phyloP scores from a whole-genome alignment of 257 asterid species.

The Nicotiana undulata region DNA sequence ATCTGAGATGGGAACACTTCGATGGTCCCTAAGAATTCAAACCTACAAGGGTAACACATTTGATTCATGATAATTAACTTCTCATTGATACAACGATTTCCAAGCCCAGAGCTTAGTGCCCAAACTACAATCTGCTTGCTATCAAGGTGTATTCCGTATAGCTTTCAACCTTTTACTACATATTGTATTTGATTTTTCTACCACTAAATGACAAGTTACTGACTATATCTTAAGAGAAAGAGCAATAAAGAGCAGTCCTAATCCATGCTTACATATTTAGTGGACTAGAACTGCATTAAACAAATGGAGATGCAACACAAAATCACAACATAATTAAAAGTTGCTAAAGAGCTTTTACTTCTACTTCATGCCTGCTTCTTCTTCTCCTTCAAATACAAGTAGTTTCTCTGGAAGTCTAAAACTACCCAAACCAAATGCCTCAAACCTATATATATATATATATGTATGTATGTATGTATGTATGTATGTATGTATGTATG shows the following conservation, averaged over 20 bases:
- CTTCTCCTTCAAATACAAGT: constrained; percentile 36
- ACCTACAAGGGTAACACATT: not conserved
- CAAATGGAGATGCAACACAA: not conserved
- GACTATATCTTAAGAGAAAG: not conserved
- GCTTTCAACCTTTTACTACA: not conserved
- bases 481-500: too few species aligned
- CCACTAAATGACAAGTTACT: not conserved
- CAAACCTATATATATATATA: too few species aligned
- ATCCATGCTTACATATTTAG: not conserved
- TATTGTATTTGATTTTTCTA: not conserved
- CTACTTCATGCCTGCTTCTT: constrained; percentile 23
- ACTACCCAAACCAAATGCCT: constrained; percentile 55
- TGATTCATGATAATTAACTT: not conserved
- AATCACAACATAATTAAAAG: not conserved
- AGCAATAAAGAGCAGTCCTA: not conserved
- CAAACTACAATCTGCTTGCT: not conserved
- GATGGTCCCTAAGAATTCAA: not conserved
- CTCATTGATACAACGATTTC: not conserved
- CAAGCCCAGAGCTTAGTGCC: not conserved
- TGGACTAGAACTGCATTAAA: not conserved
- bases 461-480: too few species aligned
- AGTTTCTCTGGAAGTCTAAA: constrained; percentile 54
- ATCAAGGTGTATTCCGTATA: not conserved
- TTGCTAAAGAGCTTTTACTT: not conserved
- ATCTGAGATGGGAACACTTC: not conserved